Conservation (phyloP, 1,139 yeast species). For the Blastobotrys ciferrii region DNA sequence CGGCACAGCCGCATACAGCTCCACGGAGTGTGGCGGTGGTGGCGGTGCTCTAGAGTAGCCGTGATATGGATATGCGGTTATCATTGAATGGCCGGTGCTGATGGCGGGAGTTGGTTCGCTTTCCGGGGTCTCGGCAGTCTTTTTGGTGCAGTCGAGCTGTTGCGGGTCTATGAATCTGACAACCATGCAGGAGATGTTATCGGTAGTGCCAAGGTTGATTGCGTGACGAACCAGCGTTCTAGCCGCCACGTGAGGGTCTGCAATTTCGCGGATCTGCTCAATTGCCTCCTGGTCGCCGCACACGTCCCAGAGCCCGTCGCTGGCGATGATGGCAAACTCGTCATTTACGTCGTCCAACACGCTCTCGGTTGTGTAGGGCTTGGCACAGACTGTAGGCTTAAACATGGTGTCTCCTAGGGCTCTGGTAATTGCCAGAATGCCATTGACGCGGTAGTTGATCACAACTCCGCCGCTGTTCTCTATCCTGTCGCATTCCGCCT, state of each 20-base stretch:
- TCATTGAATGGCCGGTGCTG: not conserved
- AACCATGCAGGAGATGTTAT: slow-evolving; percentile 92
- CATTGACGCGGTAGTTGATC: slow-evolving; percentile 89
- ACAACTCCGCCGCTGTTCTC: slow-evolving; percentile 80
- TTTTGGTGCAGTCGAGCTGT: not conserved
- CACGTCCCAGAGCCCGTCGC: slow-evolving; percentile 97
- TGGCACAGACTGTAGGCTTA: slow-evolving; percentile 85
- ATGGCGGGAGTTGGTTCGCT: not conserved
- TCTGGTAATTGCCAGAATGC: slow-evolving; percentile 91
- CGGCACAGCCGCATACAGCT: slow-evolving; percentile 2
- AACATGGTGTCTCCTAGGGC: slow-evolving; percentile 93
- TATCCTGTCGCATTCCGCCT: slow-evolving; percentile 71
- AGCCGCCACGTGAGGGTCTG: slow-evolving; percentile 68
- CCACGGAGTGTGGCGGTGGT: not conserved
- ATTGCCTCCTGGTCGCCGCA: slow-evolving; percentile 80
- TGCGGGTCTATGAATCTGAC: slow-evolving; percentile 43
- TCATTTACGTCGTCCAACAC: slow-evolving; percentile 68
- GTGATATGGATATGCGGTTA: not conserved
- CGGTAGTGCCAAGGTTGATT: slow-evolving; percentile 76
- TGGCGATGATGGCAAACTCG: slow-evolving; percentile 79
- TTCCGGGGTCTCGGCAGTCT: not conserved
- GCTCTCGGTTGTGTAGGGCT: slow-evolving; percentile 90
- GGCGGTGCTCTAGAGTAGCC: not conserved
- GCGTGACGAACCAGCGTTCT: slow-evolving; percentile 71
- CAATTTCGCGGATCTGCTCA: slow-evolving; percentile 54